phyloP scores from a whole-genome alignment of 2,329 filamentous ascomycete species.

The Raffaelea arxii region DNA sequence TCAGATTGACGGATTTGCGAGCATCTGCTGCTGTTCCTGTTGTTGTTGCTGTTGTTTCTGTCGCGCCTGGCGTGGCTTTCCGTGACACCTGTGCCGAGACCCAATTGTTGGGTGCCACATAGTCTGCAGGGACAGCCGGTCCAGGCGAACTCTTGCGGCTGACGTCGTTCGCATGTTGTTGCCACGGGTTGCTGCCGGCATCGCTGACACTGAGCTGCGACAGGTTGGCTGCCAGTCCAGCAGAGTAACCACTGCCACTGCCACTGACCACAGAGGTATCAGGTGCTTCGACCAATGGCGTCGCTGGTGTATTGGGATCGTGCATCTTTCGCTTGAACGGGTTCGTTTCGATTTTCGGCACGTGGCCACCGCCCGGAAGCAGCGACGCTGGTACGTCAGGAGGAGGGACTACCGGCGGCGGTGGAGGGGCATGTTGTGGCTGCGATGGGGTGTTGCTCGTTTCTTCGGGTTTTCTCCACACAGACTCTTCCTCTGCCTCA shows the following conservation, averaged over 20 bases:
- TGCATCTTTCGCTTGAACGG: constrained; percentile 41
- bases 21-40: too few species aligned
- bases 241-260: background rate
- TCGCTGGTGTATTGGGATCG: constrained; percentile 5
- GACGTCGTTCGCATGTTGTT: constrained; percentile 24
- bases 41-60: too few species aligned
- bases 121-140: constrained; percentile 3
- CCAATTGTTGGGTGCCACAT: constrained; percentile 25
- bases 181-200: constrained; percentile 34
- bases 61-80: constrained; percentile 19
- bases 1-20: constrained; percentile 20
- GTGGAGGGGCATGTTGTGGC: background rate
- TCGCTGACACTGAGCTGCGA: constrained; percentile 31
- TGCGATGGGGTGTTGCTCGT: background rate
- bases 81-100: constrained; percentile 20
- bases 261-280: background rate
- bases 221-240: constrained; percentile 9
- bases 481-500: constrained; percentile 23
- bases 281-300: background rate
- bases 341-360: constrained; percentile 31
- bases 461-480: constrained; percentile 19
- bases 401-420: constrained; percentile 20
- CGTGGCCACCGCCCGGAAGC: constrained; percentile 3
- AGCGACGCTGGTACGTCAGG: constrained; percentile 13
- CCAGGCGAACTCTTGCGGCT: constrained; percentile 20